These are phyloP conservation scores for Colletotrichum horii DNA, from an alignment of 2,329 filamentous ascomycete genomes.

Conservation along the genomic window DNA sequence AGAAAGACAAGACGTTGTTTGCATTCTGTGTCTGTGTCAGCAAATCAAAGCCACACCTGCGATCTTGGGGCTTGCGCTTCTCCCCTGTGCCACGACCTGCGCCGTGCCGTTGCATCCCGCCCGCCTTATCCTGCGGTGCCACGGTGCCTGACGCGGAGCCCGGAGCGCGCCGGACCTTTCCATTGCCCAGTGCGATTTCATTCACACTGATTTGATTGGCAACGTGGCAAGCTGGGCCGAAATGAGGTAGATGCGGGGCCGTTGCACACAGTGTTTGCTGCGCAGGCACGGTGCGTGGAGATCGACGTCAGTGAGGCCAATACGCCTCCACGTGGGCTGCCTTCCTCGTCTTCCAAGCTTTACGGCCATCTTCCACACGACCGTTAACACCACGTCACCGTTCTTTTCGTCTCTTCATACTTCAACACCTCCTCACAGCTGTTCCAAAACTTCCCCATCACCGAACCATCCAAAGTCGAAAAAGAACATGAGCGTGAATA, in stretches of 20 bases:
- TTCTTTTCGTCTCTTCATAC: not conserved
- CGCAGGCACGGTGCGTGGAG: not conserved
- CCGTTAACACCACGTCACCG: not conserved
- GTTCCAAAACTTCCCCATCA: not conserved
- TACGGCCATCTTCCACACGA: not conserved
- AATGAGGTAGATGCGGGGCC: not conserved
- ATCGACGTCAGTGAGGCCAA: slow-evolving; percentile 17
- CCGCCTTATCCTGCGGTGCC: not conserved
- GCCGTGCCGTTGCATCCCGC: not conserved
- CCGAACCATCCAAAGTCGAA: not conserved
- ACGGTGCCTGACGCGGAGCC: not conserved
- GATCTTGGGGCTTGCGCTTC: not conserved
- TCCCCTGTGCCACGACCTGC: not conserved
- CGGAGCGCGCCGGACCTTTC: not conserved
- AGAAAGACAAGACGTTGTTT: not conserved
- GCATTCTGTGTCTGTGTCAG: not conserved
- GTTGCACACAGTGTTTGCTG: not conserved
- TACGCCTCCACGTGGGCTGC: slow-evolving; percentile 9
- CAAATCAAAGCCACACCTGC: not conserved
- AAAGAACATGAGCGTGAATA: not conserved
- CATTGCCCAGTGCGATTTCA: not conserved
- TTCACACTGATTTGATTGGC: not conserved
- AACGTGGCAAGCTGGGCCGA: not conserved
- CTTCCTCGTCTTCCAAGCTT: not conserved
- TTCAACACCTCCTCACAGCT: not conserved